Evolutionary conservation across 768 basidiomycete genomes (phyloP), one percentile per base, ranked within the genome.

Genomic region (Collybiopsis confluens): DNA sequence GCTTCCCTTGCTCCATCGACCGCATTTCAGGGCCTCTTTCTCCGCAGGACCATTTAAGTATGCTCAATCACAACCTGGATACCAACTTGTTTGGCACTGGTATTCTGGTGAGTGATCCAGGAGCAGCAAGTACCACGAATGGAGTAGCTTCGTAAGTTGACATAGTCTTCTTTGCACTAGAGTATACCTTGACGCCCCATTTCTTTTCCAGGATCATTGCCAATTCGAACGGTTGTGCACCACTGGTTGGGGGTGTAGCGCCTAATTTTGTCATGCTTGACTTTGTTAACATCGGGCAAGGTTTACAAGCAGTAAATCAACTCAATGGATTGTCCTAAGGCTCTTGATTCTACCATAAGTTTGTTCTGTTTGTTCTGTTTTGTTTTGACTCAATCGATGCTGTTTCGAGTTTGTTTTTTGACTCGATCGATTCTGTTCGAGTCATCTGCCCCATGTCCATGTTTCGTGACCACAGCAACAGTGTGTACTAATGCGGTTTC

Each of bases 251-350:
- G 10, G 71, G 71, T 4, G 63, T 68, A 6, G 66, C 68, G 3
- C 76, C 78, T 2, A 78, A 73, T 62, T 79, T 77, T 54, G 70
- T 80, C 15, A 66, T 80, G 51, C 63, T 79, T 54, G 78, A 79
- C 61, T 80, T 67, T 54, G 72, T 79, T 30, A 67, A 78, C 59
- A 47, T 73, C 24, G 78, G 78, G 7, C 52, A 75, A 45, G 73
- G 71, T 2, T 61, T 70, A 52, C 58, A 62, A 27, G 71, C 73
- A 0, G 77, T 73, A 5, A 65, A 73, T 48, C 60, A 59, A 56
- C 60, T 80, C 53, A 78, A 80, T 52, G 74, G 74, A 47, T 62
- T 63, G 40, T 30, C 38, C 24, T 52, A 35, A 3, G 27, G 24
- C 40, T n/a, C 7, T 27, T 27, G 20, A 45, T n/a, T n/a, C n/a